phyloP scores from a whole-genome alignment of 2,329 filamentous ascomycete genomes.

The Alternaria conjuncta region DNA sequence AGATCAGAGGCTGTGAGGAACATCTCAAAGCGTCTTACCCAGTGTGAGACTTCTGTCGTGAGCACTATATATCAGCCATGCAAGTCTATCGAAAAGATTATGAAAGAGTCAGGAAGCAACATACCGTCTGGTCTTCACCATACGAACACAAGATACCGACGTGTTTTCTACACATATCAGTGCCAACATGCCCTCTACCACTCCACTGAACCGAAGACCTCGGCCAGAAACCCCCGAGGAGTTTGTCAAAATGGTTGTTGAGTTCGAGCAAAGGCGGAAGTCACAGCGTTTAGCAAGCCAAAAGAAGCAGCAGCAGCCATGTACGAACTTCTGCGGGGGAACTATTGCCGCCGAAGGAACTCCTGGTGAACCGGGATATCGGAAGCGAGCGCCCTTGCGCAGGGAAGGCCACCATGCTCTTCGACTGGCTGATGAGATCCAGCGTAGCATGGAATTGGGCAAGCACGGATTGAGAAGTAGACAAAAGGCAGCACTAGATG shows the following conservation, averaged over 20 bases:
- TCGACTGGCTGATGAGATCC: neutral
- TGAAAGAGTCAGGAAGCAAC: no score
- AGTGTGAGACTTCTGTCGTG: no score
- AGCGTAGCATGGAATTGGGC: neutral
- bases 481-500: neutral
- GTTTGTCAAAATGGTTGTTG: neutral
- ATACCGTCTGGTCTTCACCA: no score
- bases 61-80: no score
- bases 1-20: no score
- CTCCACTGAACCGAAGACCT: no score
- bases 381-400: neutral
- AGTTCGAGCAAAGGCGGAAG: fast-evolving
- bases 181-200: no score
- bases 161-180: no score
- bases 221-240: no score
- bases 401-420: neutral
- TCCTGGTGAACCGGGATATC: fast-evolving
- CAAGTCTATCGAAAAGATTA: no score
- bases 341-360: neutral
- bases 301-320: neutral
- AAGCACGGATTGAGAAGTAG: neutral
- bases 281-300: neutral
- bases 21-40: no score
- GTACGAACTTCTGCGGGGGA: fast-evolving
- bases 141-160: no score